phyloP scores from a whole-genome alignment of 768 basidiomycete genomes.

The Amanita rimosa region DNA sequence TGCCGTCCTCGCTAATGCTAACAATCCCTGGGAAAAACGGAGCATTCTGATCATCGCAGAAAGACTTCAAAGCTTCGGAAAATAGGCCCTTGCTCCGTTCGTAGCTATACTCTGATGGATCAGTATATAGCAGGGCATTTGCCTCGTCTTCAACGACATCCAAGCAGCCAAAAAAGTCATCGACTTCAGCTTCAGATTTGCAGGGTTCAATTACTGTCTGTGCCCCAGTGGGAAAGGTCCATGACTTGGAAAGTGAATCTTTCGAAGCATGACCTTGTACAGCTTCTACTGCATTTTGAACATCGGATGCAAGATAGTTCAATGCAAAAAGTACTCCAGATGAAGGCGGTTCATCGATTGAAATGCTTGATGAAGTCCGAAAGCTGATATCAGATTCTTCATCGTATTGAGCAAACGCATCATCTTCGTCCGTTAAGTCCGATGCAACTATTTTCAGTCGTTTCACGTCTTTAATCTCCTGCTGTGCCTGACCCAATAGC shows the following conservation, averaged over 20 bases:
- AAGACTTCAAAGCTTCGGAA: conserved; percentile 37
- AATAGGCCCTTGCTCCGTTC: conserved; percentile 56
- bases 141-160: conserved; percentile 39
- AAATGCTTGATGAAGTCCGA: conserved; percentile 39
- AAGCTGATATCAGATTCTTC: conserved; percentile 47
- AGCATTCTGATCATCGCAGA: conserved; percentile 38
- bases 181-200: conserved; percentile 36
- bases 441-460: conserved; percentile 24
- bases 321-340: conserved; percentile 18
- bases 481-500: conserved; percentile 15
- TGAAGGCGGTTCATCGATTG: conserved; percentile 35
- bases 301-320: background rate
- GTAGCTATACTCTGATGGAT: conserved; percentile 29
- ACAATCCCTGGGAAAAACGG: conserved; percentile 31
- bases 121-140: conserved; percentile 25
- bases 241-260: conserved; percentile 51
- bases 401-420: conserved; percentile 40
- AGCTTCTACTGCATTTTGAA: background rate
- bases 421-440: conserved; percentile 27
- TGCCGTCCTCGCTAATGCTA: conserved; percentile 33
- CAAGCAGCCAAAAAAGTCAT: conserved; percentile 69
- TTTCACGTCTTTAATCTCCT: conserved; percentile 13
- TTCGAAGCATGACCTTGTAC: conserved; percentile 16
- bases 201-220: conserved; percentile 13
- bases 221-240: conserved; percentile 54